Conservation (phyloP, 179 eudicot species). For the Spinacia oleracea region DNA sequence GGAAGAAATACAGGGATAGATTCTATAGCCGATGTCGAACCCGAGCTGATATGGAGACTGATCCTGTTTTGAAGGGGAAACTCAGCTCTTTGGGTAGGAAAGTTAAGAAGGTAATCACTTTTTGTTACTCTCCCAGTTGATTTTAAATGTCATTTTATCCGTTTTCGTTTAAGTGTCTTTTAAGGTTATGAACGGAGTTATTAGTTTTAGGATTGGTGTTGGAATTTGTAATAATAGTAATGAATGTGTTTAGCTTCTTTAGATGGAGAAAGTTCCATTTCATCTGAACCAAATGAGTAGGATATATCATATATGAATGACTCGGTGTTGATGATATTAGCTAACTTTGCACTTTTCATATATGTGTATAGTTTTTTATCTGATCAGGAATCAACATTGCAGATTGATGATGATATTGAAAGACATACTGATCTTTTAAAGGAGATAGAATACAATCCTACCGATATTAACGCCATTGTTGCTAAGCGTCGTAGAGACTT, state of each 20-base stretch:
- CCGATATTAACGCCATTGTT: conserved; percentile 81
- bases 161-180: neutral
- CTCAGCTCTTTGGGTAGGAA: conserved; percentile 47
- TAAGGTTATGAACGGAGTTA: neutral
- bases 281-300: neutral
- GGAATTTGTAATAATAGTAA: neutral
- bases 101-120: conserved; percentile 62
- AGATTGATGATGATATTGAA: conserved; percentile 97
- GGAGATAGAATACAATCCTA: conserved; percentile 75
- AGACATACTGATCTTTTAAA: conserved; percentile 67
- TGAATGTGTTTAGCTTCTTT: neutral
- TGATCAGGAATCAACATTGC: conserved; percentile 43
- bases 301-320: neutral
- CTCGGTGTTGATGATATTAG: neutral
- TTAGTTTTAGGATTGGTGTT: neutral
- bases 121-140: neutral
- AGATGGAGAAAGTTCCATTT: neutral
- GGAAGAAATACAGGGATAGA: conserved; percentile 73
- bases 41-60: conserved; percentile 57
- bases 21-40: conserved; percentile 66
- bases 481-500: conserved; percentile 79
- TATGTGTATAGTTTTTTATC: neutral
- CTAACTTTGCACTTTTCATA: neutral
- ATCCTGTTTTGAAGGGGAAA: conserved; percentile 57
- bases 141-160: neutral